Base-by-base conservation (phyloP, 768 basidiomycete genomes). In the Mycena vulgaris region DNA sequence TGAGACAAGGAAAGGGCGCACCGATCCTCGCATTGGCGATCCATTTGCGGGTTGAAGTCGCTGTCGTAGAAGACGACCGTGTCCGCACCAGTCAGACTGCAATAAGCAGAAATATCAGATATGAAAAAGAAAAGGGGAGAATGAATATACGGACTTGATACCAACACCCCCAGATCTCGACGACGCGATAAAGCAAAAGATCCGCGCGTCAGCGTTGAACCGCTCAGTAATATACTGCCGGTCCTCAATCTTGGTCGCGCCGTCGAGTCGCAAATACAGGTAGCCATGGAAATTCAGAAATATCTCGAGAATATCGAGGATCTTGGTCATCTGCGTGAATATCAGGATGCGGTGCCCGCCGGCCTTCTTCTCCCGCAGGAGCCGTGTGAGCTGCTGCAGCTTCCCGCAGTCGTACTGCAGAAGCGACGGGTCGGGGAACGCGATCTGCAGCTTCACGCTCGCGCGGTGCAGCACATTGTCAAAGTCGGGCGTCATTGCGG, bases 11-110 rank as follows among this genome's bases (percentile, higher is more conserved):
- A 40, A 48, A 5, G n/a, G 39, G 39, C 47, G 70, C 77, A 92
- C 92, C 93, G 87, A 80, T 98, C 97, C 81, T 97, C 95, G 75
- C 98, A 98, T 78, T 99, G 97, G 51, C 93, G 86, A 79, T 99
- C 97, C 94, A 97, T 98, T 79, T 98, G 97, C 0, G 97, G 97
- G 75, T 95, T 96, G 85, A 97, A 98, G 79, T 98, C 96, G 69
- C 95, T 95, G 77, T 98, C 97, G 77, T 97, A 99, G 80, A 99
- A 97, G 63, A 99, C 89, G 75, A 99, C 97, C 0, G 98, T 98
- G 77, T 97, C 96, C 23, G 96, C 96, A 21, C 94, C 94, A 8
- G 92, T 93, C 70, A 94, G 77, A 80, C 95, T 92, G 80, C 49
- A 78, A 74, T 35, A 66, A 72, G 68, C 33, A 75, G 17, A 62